Base-by-base conservation (phyloP, 2,329 filamentous ascomycete genomes). In the Lasiodiplodia hormozganensis region DNA sequence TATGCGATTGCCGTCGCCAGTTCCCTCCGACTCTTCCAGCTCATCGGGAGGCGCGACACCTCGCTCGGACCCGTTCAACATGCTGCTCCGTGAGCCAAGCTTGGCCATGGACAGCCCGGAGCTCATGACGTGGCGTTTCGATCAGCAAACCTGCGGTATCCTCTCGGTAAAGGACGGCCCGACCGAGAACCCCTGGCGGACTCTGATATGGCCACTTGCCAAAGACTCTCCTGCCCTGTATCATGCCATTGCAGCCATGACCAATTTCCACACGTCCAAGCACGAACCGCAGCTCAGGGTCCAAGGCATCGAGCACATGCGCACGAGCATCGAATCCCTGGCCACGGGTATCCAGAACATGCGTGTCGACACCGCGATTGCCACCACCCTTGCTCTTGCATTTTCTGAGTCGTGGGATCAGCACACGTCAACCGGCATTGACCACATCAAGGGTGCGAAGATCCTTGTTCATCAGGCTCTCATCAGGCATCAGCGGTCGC, bases 391-490 rank as follows among this genome's bases (percentile, higher is more conserved):
- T 8, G 87, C 88, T 1, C 81, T 92, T 12, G 89, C 89, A 4
- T 92, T 92, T 74, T 87, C 89, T 1, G 90, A 92, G 73, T 89
- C 88, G 0, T 92, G 90, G 89, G 90, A 92, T 73, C 85, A 87
- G 69, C 88, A 91, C 71, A 90, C 88, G 62, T 87, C 86, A 36
- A 91, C 88, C 11, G 90, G 90, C 5, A 90, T 91, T 67, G 85
- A 90, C 69, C 89, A 92, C 78, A 85, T 92, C 71, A 87, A 88
- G 70, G 90, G 89, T 36, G 90, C 90, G 10, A 89, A 87, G 73
- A 84, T 87, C 18, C 77, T 92, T 65, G 86, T 92, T 67, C 85
- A 87, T 64, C 85, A 87, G 73, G 87, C 88, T 4, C 77, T 91
- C 28, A 77, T 80, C 68, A 78, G 83, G 72, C 82, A 86, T 74